Base-by-base conservation (phyloP, 768 basidiomycete genomes). In the Exsudoporus frostii region DNA sequence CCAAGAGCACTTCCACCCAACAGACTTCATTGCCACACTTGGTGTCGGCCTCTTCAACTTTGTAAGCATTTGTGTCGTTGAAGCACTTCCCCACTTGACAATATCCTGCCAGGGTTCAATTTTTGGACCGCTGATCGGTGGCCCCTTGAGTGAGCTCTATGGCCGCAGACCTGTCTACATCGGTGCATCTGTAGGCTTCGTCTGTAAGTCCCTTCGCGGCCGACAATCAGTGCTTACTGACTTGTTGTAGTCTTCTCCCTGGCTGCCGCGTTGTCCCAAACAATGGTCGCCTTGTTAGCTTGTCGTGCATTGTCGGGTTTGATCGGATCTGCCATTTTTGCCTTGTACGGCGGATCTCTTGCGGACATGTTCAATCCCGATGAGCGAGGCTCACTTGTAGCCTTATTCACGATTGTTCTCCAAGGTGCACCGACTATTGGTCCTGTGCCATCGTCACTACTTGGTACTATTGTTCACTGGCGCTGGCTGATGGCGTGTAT, bases 401-500 rank as follows among this genome's bases (percentile, higher is more conserved):
- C 65, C 29, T 20, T 66, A 2, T 66, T 66, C 44, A 64, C 60
- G 13, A 32, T 66, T 20, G 57, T 66, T 7, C 56, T 62, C 9
- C 65, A 66, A 51, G 65, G 65, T 33, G 65, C 62, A 45, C 62
- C 60, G 4, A 66, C 65, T 8, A 53, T 66, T 27, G 65, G 62
- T 7, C 60, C 65, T 6, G 65, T 66, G 10, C 65, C 65, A n/a
- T 62, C 62, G 2, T 58, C 65, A 4, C 17, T 66, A 10, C 57
- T 66, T 24, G 60, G 65, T 14, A 20, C 48, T 20, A 33, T 57
- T 25, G 45, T 66, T 22, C 51, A 56, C 38, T 64, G 65, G 65
- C 63, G 57, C 15, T 64, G 52, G 58, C 20, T 60, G 27, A 58
- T 66, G 56, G 65, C 55, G 11, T 55, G 50, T 13, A 58, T 66